These are phyloP conservation scores for Samsoniella hepiali DNA, from an alignment of 2,329 filamentous ascomycete genomes.

Conservation along the genomic window DNA sequence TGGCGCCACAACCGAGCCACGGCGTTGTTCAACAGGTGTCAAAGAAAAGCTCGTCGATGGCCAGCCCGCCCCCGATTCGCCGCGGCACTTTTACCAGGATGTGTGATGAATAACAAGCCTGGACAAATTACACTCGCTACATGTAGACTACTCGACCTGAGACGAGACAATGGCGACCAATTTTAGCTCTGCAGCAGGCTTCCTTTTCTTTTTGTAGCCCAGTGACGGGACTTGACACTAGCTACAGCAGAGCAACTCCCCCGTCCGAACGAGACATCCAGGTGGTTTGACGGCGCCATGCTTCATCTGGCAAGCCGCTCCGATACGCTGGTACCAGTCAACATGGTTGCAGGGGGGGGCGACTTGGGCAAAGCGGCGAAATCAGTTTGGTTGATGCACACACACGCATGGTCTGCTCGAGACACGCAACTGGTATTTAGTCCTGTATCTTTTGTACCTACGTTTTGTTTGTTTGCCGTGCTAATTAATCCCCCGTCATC, in stretches of 20 bases:
- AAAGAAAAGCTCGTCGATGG: neutral
- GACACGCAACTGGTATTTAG: no score
- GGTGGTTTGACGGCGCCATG: neutral
- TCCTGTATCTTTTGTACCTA: no score
- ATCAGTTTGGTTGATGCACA: no score
- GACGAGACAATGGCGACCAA: neutral
- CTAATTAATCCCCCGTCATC: neutral
- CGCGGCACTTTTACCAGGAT: no score
- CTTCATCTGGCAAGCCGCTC: slow-evolving; percentile 15
- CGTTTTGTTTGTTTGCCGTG: neutral
- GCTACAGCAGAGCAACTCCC: neutral
- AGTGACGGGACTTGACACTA: neutral
- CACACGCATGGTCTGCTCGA: no score
- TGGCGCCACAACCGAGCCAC: neutral
- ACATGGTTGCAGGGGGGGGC: no score
- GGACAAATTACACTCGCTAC: neutral
- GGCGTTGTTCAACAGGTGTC: neutral
- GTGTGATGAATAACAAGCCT: no score
- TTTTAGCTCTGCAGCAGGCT: neutral
- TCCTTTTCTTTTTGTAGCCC: neutral
- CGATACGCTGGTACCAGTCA: neutral
- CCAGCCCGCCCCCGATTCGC: no score
- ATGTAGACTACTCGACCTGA: slow-evolving; percentile 12
- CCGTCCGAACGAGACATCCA: neutral
- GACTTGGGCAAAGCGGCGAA: no score